These are phyloP conservation scores for Talaromyces stipitatus DNA, from an alignment of 495 filamentous ascomycete genomes.

Conservation along the genomic window DNA sequence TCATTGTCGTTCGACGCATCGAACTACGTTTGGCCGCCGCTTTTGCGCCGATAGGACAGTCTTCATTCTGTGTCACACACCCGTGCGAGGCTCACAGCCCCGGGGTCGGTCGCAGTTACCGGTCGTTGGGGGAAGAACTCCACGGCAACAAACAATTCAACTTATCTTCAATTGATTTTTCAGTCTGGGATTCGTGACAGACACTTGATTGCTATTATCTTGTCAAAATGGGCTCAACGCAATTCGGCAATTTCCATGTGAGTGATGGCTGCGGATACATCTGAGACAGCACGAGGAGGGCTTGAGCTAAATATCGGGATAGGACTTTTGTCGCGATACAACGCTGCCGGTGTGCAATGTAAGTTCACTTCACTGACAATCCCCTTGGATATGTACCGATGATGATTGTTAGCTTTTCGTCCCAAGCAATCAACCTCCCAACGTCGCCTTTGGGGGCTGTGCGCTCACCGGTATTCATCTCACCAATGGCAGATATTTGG, in stretches of 20 bases:
- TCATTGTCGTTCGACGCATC: background rate
- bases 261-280: constrained; percentile 24
- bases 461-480: constrained; percentile 64
- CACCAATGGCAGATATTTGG: constrained; percentile 53
- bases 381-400: background rate
- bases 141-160: background rate
- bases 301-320: constrained; percentile 7
- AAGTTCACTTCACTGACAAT: constrained; percentile 29
- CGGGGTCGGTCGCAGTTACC: background rate
- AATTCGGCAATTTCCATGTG: constrained; percentile 89
- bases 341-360: constrained; percentile 97
- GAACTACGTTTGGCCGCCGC: background rate
- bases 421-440: constrained; percentile 36
- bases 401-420: constrained; percentile 41
- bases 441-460: constrained; percentile 56
- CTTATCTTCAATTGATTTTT: no score
- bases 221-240: constrained; percentile 49
- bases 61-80: background rate
- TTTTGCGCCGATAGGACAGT: background rate
- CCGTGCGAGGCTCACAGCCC: background rate
- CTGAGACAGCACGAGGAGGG: background rate
- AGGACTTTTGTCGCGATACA: constrained; percentile 95
- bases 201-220: background rate
- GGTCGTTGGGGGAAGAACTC: background rate
- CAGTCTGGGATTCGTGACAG: no score